These are phyloP conservation scores for Dryas octopetala DNA, from an alignment of 306 rosid genomes.

Conservation along the genomic window DNA sequence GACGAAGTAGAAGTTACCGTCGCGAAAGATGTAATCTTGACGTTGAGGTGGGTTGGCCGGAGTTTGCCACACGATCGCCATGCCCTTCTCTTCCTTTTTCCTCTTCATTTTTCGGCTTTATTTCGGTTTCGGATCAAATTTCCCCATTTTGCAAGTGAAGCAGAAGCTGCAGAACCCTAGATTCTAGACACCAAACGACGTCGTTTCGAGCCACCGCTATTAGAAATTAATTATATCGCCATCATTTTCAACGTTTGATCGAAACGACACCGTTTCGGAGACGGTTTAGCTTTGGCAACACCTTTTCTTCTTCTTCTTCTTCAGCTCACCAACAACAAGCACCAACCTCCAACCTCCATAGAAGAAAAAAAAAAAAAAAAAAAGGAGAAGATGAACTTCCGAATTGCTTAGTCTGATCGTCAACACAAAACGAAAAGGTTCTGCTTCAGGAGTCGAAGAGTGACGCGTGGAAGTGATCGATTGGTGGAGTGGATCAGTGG, in stretches of 20 bases:
- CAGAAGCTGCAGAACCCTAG: slow-evolving; percentile 16
- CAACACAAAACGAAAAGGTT: slow-evolving; percentile 4
- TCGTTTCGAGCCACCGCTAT: slow-evolving; percentile 7
- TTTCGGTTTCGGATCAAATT: neutral
- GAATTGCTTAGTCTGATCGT: slow-evolving; percentile 24
- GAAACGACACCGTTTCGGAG: neutral
- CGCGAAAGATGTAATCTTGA: slow-evolving; percentile 60
- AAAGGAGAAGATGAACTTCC: neutral
- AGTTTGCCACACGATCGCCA: slow-evolving; percentile 89
- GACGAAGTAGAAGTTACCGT: slow-evolving; percentile 46
- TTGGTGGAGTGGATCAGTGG: slow-evolving; percentile 12
- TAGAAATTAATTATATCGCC: neutral
- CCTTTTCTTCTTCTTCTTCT: slow-evolving; percentile 11
- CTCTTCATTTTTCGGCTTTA: slow-evolving; percentile 34
- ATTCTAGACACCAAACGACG: slow-evolving; percentile 1
- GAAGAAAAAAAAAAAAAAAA: neutral
- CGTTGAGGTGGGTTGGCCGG: slow-evolving; percentile 75
- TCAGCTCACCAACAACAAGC: slow-evolving; percentile 32
- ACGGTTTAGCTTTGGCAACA: neutral
- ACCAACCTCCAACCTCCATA: slow-evolving; percentile 28
- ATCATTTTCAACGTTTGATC: neutral
- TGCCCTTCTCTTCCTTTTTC: slow-evolving; percentile 37
- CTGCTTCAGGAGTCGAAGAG: neutral
- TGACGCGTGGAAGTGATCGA: slow-evolving; percentile 13
- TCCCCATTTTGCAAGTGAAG: neutral